These are phyloP conservation scores for Mycena filopes DNA, from an alignment of 768 basidiomycete genomes.

Conservation along the genomic window DNA sequence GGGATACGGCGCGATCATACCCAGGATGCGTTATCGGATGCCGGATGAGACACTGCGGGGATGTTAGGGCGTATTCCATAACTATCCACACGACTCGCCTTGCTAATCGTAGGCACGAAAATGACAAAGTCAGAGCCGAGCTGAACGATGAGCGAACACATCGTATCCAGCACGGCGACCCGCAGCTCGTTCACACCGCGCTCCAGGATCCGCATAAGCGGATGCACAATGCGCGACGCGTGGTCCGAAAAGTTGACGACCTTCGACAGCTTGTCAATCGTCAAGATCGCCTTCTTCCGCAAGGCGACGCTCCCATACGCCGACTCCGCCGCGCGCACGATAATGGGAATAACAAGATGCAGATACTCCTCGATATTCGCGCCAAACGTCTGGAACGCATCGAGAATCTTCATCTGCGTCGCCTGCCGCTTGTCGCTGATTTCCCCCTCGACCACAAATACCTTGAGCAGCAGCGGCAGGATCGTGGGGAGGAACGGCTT, in stretches of 20 bases:
- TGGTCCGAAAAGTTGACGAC: constrained; percentile 98
- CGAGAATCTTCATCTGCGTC: constrained; percentile 91
- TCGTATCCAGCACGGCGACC: constrained; percentile 89
- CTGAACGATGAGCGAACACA: constrained; percentile 92
- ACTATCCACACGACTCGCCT: constrained; percentile 59
- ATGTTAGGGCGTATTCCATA: neutral
- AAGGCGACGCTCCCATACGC: constrained; percentile 76
- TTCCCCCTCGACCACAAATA: constrained; percentile 82
- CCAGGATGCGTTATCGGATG: constrained; percentile 81
- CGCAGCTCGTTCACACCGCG: constrained; percentile 80
- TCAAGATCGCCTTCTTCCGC: constrained; percentile 89
- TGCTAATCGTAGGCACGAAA: constrained; percentile 97
- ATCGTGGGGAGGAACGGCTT: constrained; percentile 96
- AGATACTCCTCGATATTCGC: constrained; percentile 98
- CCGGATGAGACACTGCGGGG: constrained; percentile 72
- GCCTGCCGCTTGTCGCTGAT: constrained; percentile 80
- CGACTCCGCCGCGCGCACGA: constrained; percentile 91
- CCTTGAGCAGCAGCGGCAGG: constrained; percentile 88
- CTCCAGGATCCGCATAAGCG: constrained; percentile 88
- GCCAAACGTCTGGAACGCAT: constrained; percentile 95
- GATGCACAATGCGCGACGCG: constrained; percentile 96
- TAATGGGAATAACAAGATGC: constrained; percentile 95
- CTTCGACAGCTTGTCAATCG: constrained; percentile 88
- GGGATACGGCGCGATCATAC: constrained; percentile 89
- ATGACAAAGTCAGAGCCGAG: constrained; percentile 97